Percentiles rank a stretch among this genome's conserved stretches.
Conservation (phyloP, 768 basidiomycete species). For the Phaffia tasmanica region DNA sequence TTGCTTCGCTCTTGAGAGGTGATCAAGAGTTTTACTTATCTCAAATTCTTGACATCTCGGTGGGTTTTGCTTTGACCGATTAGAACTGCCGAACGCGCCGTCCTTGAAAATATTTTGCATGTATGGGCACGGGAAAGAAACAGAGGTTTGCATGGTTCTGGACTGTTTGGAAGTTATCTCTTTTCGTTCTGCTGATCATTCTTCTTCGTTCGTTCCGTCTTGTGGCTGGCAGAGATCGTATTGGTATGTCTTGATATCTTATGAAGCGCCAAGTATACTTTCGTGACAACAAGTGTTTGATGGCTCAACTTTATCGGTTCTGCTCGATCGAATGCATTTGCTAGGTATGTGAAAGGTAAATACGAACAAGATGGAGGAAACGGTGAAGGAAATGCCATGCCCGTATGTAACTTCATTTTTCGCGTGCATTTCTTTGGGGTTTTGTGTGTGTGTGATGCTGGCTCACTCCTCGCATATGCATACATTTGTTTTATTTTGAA, state of each 20-base stretch:
- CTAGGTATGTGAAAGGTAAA: conserved; percentile 59
- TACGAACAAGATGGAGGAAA: conserved; percentile 55
- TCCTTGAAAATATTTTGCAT: conserved; percentile 85
- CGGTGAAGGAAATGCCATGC: conserved; percentile 32
- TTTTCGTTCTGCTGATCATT: conserved; percentile 6
- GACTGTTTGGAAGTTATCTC: conserved; percentile 29
- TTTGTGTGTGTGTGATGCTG: neutral
- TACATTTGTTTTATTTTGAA: neutral
- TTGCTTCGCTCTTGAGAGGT: neutral
- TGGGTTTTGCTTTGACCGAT: conserved; percentile 38
- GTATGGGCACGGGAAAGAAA: conserved; percentile 92
- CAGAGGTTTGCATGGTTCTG: conserved; percentile 48
- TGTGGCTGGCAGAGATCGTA: conserved; percentile 52
- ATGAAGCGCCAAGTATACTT: too few species aligned
- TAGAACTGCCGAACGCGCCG: conserved; percentile 65
- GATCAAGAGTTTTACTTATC: neutral
- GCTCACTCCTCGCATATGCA: too few species aligned
- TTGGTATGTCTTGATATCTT: conserved; percentile 44
- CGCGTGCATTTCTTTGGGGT: too few species aligned
- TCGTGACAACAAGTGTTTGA: neutral
- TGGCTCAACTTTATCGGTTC: neutral
- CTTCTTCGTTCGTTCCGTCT: conserved; percentile 33
- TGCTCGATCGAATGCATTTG: neutral
- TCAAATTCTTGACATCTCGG: neutral
- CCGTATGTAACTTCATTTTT: conserved; percentile 26